Percentiles rank a stretch among this genome's conserved stretches.
Evolutionary conservation across 1,139 yeast species (phyloP).

Genomic region (Yueomyces sp.): DNA sequence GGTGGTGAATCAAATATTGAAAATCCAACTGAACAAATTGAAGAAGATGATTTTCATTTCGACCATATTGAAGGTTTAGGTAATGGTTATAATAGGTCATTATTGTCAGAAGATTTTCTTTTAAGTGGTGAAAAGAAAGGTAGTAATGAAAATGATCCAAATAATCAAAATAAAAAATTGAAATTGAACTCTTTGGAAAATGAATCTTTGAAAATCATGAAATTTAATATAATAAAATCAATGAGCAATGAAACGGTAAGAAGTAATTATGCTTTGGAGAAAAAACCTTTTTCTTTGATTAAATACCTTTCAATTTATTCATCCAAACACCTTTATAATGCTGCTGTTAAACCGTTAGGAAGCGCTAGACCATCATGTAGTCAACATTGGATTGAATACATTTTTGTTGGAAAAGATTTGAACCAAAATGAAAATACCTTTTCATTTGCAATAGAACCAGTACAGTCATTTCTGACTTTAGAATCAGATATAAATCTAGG

Average conservation of each 20-base stretch:
- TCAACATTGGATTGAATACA: constrained; percentile 21
- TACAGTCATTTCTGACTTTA: constrained; percentile 17
- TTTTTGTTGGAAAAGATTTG: constrained; percentile 14
- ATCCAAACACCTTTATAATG: constrained; percentile 17
- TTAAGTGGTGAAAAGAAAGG: constrained; percentile 7
- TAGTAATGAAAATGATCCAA: background rate
- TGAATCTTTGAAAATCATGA: constrained; percentile 13
- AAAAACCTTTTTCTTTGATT: constrained; percentile 14
- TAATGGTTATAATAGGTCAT: constrained; percentile 21
- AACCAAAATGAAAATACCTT: constrained; percentile 19
- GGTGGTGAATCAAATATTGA: constrained; percentile 7
- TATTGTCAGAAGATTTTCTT: constrained; percentile 21
- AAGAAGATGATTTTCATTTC: constrained; percentile 18
- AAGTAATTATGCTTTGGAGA: constrained; percentile 11
- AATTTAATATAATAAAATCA: constrained; percentile 19
- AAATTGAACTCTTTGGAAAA: constrained; percentile 5
- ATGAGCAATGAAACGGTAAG: constrained; percentile 11
- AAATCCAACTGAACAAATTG: constrained; percentile 6
- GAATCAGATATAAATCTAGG: background rate
- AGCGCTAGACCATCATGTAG: constrained; percentile 19
- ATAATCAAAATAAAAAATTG: constrained; percentile 5
- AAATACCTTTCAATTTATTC: constrained; percentile 16
- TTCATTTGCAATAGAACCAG: constrained; percentile 19
- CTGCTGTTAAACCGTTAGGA: constrained; percentile 18
- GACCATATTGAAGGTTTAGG: constrained; percentile 24